These are phyloP conservation scores for Hypoxylon rickii DNA, from an alignment of 495 filamentous ascomycete genomes.

Conservation along the genomic window DNA sequence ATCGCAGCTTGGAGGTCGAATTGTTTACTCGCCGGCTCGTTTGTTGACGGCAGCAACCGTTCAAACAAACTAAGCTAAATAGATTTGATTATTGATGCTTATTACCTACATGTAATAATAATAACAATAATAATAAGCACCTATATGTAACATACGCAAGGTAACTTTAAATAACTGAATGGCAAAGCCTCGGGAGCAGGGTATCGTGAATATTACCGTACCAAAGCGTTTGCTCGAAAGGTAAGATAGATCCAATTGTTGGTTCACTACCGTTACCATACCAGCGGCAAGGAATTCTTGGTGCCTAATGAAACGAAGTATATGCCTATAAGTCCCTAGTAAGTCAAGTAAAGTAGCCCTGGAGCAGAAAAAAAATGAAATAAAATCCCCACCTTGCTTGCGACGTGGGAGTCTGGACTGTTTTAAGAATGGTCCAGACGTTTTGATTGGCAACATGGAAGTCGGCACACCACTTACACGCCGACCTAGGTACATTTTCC, in stretches of 20 bases:
- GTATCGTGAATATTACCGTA: constrained; percentile 25
- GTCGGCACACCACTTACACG: too few relatives aligned
- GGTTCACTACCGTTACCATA: constrained; percentile 14
- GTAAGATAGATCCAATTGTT: constrained; percentile 19
- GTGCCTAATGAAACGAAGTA: constrained; percentile 29
- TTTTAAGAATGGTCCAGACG: constrained; percentile 31
- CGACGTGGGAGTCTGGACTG: constrained; percentile 19
- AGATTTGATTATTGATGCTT: too few relatives aligned
- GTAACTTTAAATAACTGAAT: too few relatives aligned
- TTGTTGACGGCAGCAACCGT: too few relatives aligned
- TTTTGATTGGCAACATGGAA: constrained; percentile 24
- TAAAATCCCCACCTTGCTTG: constrained; percentile 29
- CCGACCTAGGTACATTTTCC: too few relatives aligned
- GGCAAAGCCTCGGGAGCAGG: too few relatives aligned
- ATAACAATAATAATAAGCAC: background rate
- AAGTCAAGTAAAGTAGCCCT: too few relatives aligned
- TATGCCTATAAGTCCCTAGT: too few relatives aligned
- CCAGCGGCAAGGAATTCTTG: constrained; percentile 15
- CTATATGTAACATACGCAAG: too few relatives aligned
- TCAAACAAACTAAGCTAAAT: too few relatives aligned
- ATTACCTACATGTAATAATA: background rate
- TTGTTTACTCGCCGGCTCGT: too few relatives aligned
- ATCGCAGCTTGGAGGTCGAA: too few relatives aligned
- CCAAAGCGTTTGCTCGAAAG: constrained; percentile 18
- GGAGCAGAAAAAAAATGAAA: background rate